Conservation (phyloP, 371 early-diverging fungal species). For the Entomophthora muscae region DNA sequence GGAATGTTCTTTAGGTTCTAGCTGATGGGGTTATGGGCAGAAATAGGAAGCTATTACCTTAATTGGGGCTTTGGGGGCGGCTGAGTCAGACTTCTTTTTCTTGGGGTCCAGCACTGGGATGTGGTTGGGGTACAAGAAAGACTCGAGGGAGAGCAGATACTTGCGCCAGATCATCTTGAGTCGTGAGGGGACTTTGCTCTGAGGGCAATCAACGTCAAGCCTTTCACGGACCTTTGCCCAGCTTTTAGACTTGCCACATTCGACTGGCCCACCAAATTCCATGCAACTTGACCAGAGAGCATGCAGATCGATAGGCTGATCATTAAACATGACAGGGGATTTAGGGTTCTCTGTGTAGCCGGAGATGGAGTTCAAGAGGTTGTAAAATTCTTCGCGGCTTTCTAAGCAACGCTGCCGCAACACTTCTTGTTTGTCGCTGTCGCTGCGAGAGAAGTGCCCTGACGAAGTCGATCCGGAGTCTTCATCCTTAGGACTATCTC, state of each 20-base stretch:
- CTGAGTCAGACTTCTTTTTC: background rate
- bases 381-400: background rate
- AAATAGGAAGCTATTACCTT: background rate
- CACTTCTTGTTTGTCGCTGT: too few species aligned
- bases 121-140: background rate
- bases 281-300: background rate
- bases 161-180: background rate
- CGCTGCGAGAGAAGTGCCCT: too few species aligned
- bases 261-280: background rate
- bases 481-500: too few species aligned
- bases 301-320: background rate
- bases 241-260: background rate
- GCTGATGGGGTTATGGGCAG: background rate
- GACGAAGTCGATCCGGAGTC: too few species aligned
- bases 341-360: background rate
- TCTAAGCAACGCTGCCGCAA: background rate
- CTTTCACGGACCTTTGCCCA: background rate
- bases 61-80: background rate
- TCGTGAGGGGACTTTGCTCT: background rate
- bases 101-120: background rate
- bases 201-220: background rate
- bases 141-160: background rate
- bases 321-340: background rate
- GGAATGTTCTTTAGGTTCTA: background rate
- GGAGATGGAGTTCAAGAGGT: background rate